Conservation (phyloP, 805 yeast species). For the Nakazawaea populi region DNA sequence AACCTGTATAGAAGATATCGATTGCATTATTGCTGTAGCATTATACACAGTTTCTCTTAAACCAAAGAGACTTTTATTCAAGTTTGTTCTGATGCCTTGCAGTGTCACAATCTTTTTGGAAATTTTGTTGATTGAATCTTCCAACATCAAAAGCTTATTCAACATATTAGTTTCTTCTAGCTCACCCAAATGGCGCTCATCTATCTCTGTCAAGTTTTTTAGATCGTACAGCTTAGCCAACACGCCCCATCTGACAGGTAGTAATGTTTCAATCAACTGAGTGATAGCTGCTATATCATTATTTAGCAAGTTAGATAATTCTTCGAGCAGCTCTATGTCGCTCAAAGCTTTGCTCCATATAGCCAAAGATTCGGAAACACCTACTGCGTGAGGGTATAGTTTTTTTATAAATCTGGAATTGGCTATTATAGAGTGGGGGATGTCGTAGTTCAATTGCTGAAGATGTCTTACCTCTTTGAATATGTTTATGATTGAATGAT, state of each 20-base stretch:
- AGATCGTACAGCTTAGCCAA: conserved; percentile 45
- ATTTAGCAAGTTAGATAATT: conserved; percentile 35
- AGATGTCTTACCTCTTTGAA: conserved; percentile 52
- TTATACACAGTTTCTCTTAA: conserved; percentile 24
- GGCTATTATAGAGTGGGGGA: conserved; percentile 48
- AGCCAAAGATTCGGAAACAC: conserved; percentile 44
- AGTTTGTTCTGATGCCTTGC: conserved; percentile 19
- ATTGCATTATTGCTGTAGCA: conserved; percentile 11
- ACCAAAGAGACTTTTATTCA: conserved; percentile 17
- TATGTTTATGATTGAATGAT: conserved; percentile 32
- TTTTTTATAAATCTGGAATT: conserved; percentile 44
- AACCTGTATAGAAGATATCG: conserved; percentile 26
- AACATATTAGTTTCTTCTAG: conserved; percentile 25
- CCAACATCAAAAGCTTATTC: conserved; percentile 25
- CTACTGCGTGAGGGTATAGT: conserved; percentile 52
- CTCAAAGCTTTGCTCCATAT: conserved; percentile 28
- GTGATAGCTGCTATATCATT: conserved; percentile 28
- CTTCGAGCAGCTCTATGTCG: conserved; percentile 30
- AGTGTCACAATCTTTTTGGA: conserved; percentile 25
- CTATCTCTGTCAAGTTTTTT: conserved; percentile 17
- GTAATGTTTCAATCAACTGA: conserved; percentile 26
- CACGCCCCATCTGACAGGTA: conserved; percentile 46
- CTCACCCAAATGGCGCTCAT: conserved; percentile 18
- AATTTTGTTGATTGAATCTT: conserved; percentile 23
- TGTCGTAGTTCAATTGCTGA: conserved; percentile 40